A percentile compares a stretch with the other conserved stretches of the same genome.
phyloP scores from a whole-genome alignment of 441 rosid genomes.

The Theobroma grandiflorum region DNA sequence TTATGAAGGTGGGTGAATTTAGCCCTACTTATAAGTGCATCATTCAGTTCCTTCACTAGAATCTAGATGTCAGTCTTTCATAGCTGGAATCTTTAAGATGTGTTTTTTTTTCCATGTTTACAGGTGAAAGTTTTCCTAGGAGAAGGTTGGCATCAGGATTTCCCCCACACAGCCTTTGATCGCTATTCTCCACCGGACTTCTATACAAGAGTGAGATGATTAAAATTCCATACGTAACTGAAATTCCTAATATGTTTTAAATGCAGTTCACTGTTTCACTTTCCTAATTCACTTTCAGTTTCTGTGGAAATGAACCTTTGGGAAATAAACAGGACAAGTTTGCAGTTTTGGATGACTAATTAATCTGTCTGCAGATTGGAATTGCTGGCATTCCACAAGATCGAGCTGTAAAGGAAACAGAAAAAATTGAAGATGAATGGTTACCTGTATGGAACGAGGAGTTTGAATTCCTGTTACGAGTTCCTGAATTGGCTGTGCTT shows the following conservation, averaged over 20 bases:
- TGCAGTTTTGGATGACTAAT: neutral
- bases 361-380: conserved; percentile 51
- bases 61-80: neutral
- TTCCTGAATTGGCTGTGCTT: conserved; percentile 75
- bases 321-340: conserved; percentile 2
- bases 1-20: conserved; percentile 49
- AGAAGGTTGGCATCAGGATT: conserved; percentile 84
- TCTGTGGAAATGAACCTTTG: neutral
- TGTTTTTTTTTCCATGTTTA: neutral
- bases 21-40: neutral
- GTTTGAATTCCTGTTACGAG: conserved; percentile 59
- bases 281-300: neutral
- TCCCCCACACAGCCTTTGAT: conserved; percentile 64
- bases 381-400: conserved; percentile 71
- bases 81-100: conserved; percentile 16
- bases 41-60: neutral
- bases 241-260: neutral
- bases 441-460: conserved; percentile 74
- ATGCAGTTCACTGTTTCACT: neutral
- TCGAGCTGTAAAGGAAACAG: conserved; percentile 38
- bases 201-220: conserved; percentile 59
- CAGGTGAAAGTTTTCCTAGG: conserved; percentile 74
- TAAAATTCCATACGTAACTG: neutral
- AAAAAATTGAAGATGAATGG: conserved; percentile 63
- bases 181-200: conserved; percentile 82